These are phyloP conservation scores for Claviceps fusiformis DNA, from an alignment of 2,329 filamentous ascomycete species.

Conservation along the genomic window DNA sequence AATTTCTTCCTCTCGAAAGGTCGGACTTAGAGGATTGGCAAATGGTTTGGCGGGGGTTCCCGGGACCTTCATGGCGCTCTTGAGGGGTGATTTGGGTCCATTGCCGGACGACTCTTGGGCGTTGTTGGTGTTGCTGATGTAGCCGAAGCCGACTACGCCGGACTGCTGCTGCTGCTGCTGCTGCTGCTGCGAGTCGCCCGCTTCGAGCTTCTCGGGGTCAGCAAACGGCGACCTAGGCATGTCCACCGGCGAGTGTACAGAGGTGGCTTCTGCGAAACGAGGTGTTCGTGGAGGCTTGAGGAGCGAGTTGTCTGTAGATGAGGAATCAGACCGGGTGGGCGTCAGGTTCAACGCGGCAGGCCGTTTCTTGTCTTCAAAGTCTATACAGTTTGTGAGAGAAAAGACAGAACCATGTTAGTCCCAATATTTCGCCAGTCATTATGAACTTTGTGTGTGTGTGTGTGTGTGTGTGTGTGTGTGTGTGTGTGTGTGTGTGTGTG, in stretches of 20 bases:
- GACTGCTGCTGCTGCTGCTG: constrained; percentile 27
- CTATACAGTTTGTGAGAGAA: constrained; percentile 4
- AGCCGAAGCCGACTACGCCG: constrained; percentile 84
- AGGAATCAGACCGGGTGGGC: constrained; percentile 35
- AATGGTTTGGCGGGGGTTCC: constrained; percentile 64
- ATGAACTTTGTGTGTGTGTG: too few relatives aligned
- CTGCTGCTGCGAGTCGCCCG: constrained; percentile 43
- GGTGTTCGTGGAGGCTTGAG: constrained; percentile 59
- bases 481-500: too few relatives aligned
- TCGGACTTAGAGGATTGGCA: constrained; percentile 73
- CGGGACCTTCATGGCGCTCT: constrained; percentile 80
- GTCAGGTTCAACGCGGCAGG: constrained; percentile 41
- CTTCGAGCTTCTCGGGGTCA: constrained; percentile 41
- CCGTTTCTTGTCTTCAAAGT: constrained; percentile 40
- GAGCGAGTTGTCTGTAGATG: constrained; percentile 36
- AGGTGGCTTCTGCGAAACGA: constrained; percentile 69
- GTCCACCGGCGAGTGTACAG: constrained; percentile 65
- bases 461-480: too few relatives aligned
- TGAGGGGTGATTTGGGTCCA: constrained; percentile 65
- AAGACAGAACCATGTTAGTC: constrained; percentile 9
- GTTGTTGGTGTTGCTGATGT: constrained; percentile 49
- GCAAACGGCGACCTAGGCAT: constrained; percentile 41
- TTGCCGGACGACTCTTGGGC: constrained; percentile 42
- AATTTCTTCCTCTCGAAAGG: constrained; percentile 75
- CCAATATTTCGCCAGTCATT: not conserved